Conservation (phyloP, 164 flowering plant genomes). For the Platanus orientalis region DNA sequence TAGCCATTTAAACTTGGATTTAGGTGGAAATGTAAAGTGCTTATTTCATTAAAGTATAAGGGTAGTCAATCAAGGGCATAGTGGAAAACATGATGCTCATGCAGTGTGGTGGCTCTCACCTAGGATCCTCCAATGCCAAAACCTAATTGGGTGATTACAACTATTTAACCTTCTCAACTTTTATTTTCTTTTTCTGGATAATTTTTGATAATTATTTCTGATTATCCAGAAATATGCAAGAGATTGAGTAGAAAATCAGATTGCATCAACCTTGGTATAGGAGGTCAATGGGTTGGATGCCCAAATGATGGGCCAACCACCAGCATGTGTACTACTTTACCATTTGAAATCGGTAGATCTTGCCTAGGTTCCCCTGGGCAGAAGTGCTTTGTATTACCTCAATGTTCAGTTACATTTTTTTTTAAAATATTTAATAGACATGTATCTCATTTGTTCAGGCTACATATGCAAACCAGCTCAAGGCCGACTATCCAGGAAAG, state of each 20-base stretch:
- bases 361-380: neutral
- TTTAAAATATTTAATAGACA: slow-evolving; percentile 2
- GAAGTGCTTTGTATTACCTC: neutral
- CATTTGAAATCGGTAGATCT: neutral
- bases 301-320: neutral
- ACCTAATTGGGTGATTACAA: neutral
- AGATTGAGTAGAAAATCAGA: neutral
- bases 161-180: neutral
- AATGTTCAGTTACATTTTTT: neutral
- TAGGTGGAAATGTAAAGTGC: neutral
- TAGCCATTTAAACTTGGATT: neutral
- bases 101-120: neutral
- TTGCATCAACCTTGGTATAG: neutral
- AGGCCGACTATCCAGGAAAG: slow-evolving; percentile 65
- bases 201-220: neutral
- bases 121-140: neutral
- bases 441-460: slow-evolving; percentile 41
- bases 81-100: neutral
- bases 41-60: too few relatives aligned
- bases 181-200: neutral
- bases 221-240: neutral
- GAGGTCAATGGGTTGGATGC: neutral
- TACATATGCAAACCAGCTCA: slow-evolving; percentile 48
- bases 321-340: neutral
- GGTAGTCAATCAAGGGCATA: neutral